phyloP scores from a whole-genome alignment of 805 yeast species.

The Jamesozyma gamospora region DNA sequence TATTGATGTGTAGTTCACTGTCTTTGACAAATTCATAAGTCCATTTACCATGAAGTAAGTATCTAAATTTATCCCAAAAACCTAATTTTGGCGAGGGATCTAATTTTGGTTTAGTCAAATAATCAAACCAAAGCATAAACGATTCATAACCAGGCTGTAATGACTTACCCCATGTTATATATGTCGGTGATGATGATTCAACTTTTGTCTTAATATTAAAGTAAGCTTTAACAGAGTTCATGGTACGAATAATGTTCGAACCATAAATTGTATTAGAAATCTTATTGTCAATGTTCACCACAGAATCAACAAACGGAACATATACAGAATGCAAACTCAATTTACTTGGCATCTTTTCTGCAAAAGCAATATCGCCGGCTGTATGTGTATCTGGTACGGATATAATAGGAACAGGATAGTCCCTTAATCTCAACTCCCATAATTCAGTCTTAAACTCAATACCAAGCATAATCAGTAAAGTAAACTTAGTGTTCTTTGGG shows the following conservation, averaged over 20 bases:
- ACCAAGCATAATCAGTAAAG: constrained; percentile 44
- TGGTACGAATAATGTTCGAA: constrained; percentile 47
- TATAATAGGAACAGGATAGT: constrained; percentile 49
- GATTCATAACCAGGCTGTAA: constrained; percentile 51
- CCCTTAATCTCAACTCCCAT: constrained; percentile 39
- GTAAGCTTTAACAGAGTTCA: constrained; percentile 51
- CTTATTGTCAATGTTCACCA: constrained; percentile 23
- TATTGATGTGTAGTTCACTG: constrained; percentile 49
- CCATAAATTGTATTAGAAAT: constrained; percentile 45
- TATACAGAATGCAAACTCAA: constrained; percentile 40
- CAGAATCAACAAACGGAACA: constrained; percentile 51
- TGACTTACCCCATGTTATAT: constrained; percentile 55
- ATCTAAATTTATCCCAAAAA: constrained; percentile 61
- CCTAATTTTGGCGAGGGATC: constrained; percentile 58
- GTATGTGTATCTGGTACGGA: constrained; percentile 35
- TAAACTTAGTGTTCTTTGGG: constrained; percentile 43
- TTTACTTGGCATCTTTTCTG: constrained; percentile 41
- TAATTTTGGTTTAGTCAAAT: constrained; percentile 57
- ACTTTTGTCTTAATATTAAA: constrained; percentile 40
- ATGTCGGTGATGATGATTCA: constrained; percentile 38
- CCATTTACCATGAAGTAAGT: constrained; percentile 44
- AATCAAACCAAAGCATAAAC: constrained; percentile 56
- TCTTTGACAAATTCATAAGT: constrained; percentile 36
- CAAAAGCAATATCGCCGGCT: constrained; percentile 44
- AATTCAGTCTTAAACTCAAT: constrained; percentile 36